phyloP scores from a whole-genome alignment of 352 stramenopile genomes.

The Globisporangium okanoganense region DNA sequence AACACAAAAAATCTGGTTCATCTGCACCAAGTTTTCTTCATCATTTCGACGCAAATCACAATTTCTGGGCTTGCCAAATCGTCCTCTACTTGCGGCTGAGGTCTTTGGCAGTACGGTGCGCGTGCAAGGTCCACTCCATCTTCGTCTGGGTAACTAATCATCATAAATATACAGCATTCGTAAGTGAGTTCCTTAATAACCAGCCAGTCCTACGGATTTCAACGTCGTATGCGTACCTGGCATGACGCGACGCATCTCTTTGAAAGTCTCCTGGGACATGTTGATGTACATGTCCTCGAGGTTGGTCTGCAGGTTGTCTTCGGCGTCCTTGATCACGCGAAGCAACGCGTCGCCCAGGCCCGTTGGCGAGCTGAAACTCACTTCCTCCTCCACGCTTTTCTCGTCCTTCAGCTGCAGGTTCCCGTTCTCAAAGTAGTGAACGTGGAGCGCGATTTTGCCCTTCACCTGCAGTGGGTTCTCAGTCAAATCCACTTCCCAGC shows the following conservation, averaged over 20 bases:
- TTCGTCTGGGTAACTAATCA: constrained; percentile 77
- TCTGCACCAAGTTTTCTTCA: constrained; percentile 3
- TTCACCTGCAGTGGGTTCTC: constrained; percentile 38
- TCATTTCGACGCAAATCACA: not conserved
- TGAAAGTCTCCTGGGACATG: constrained; percentile 94
- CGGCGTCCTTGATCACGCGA: constrained; percentile 69
- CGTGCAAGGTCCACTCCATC: constrained; percentile 87
- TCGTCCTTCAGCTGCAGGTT: constrained; percentile 91
- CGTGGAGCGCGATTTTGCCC: constrained; percentile 79
- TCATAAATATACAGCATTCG: constrained; percentile 3
- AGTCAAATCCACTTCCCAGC: constrained; percentile 68
- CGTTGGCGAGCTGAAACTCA: constrained; percentile 34
- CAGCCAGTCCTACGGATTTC: not conserved
- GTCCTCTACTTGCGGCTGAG: constrained; percentile 52
- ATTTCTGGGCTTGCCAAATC: not conserved
- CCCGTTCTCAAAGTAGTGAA: constrained; percentile 96
- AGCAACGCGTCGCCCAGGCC: constrained; percentile 65
- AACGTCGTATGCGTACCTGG: constrained; percentile 40
- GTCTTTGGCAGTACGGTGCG: constrained; percentile 76
- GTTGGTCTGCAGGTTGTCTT: constrained; percentile 85
- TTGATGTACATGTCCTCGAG: constrained; percentile 94
- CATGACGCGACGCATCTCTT: constrained; percentile 94
- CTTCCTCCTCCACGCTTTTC: constrained; percentile 63
- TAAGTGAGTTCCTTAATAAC: not conserved
- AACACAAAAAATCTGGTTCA: constrained; percentile 4